Evolutionary conservation across 495 filamentous ascomycete species (phyloP).

Genomic region (Pseudoneurospora amorphoporcata): DNA sequence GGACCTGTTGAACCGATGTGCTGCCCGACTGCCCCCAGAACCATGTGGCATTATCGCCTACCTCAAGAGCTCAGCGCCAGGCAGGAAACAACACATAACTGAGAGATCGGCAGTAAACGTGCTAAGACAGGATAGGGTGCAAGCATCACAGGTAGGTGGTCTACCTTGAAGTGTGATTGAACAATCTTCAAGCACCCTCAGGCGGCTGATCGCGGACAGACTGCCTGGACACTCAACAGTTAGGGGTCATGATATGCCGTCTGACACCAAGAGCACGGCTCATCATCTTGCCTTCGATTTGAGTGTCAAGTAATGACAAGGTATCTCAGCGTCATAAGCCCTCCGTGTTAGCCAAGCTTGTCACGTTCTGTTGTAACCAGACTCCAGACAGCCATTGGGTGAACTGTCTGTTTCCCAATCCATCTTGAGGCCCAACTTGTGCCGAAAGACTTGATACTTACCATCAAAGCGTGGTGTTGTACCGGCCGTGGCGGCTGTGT

Average conservation of each 20-base stretch:
- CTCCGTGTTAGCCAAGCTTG: not conserved
- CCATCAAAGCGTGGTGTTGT: slow-evolving; percentile 2
- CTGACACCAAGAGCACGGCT: not conserved
- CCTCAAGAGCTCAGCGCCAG: not conserved
- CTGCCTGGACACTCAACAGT: not conserved
- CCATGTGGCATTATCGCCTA: not conserved
- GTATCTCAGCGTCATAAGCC: not conserved
- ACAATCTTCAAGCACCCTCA: not conserved
- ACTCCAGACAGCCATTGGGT: not conserved
- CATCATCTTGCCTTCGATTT: not conserved
- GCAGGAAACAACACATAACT: not conserved
- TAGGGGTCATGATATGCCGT: not conserved
- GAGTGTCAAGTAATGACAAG: not conserved
- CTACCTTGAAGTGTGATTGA: not conserved
- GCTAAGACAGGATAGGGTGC: not conserved
- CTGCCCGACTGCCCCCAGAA: not conserved
- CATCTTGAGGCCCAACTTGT: not conserved
- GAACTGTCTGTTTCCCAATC: not conserved
- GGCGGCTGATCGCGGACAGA: not conserved
- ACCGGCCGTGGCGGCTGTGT: slow-evolving; percentile 11
- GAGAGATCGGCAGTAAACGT: not conserved
- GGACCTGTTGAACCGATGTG: not conserved
- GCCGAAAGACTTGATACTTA: not conserved
- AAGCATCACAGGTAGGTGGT: not conserved
- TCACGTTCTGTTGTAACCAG: not conserved